These are phyloP conservation scores for Sporisorium iseilematis-ciliati DNA, from an alignment of 1,284 basidiomycete genomes.

Conservation along the genomic window DNA sequence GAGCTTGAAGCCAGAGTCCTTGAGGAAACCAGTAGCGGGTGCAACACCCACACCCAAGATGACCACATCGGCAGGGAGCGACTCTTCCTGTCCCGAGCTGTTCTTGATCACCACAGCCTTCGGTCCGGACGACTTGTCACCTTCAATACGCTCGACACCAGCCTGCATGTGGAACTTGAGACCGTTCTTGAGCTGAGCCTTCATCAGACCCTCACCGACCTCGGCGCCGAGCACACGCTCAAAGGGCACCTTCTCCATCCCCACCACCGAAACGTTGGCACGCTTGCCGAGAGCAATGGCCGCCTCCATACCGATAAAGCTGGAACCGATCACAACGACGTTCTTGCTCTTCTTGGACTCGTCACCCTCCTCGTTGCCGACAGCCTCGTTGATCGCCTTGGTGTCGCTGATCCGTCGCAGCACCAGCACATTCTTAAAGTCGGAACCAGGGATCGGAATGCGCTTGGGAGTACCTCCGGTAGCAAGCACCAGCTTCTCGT, in stretches of 20 bases:
- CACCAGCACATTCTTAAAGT: slow-evolving; percentile 83
- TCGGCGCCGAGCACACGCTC: slow-evolving; percentile 83
- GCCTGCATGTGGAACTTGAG: slow-evolving; percentile 83
- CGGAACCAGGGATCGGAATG: slow-evolving; percentile 82
- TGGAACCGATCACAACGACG: slow-evolving; percentile 86
- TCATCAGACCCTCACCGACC: slow-evolving; percentile 83
- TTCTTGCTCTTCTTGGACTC: slow-evolving; percentile 72
- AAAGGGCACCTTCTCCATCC: slow-evolving; percentile 87
- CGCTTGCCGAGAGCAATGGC: slow-evolving; percentile 80
- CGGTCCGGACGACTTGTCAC: slow-evolving; percentile 42
- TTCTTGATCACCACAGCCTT: slow-evolving; percentile 76
- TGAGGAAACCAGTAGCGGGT: slow-evolving; percentile 86
- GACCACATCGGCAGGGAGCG: slow-evolving; percentile 81
- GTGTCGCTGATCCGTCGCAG: slow-evolving; percentile 81
- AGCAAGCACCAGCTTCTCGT: slow-evolving; percentile 71
- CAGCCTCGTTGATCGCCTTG: slow-evolving; percentile 80
- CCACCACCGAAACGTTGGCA: slow-evolving; percentile 81
- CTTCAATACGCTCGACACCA: slow-evolving; percentile 81
- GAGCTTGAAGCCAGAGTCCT: slow-evolving; percentile 72
- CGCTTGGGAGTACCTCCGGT: slow-evolving; percentile 72
- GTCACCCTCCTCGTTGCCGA: slow-evolving; percentile 66
- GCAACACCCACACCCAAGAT: slow-evolving; percentile 90
- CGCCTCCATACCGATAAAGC: slow-evolving; percentile 94
- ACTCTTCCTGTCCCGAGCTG: slow-evolving; percentile 73
- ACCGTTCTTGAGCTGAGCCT: slow-evolving; percentile 76